Base-by-base conservation (phyloP, 495 filamentous ascomycete species). In the Aspergillus coremiiformis region DNA sequence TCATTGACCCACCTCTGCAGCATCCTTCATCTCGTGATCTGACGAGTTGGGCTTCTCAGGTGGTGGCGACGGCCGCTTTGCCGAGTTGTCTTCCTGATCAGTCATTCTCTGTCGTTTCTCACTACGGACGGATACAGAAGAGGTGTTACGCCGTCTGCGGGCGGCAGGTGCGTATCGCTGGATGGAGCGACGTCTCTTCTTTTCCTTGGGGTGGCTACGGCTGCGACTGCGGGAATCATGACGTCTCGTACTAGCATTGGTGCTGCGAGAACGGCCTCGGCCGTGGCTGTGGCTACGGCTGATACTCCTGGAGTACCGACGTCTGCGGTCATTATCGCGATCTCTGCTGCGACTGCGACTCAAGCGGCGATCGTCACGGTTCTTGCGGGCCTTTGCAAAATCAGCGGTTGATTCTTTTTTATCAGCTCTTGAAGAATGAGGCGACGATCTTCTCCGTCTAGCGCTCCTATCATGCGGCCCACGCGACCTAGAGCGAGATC, bases 31-130 rank as follows among this genome's bases (percentile, higher is more conserved):
- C 29, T 64, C 54, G 19, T 59, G 58, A 27, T 64, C 59, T 46
- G 60, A 45, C 15, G 60, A 47, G 39, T 27, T 55, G 6, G 59
- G 15, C 33, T 65, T 64, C 57, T 67, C 61, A 53, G 55, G 53
- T 48, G 57, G 54, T 51, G 62, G 60, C 3, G 60, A 55, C 49
- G 68, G 65, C 73, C 69, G 74, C 78, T 75, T 73, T 74, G 73
- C 70, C 68, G 75, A 64, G 70, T 57, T 58, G 35, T 65, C 63
- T 23, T 62, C 75, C 76, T 72, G 72, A 83, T 86, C 84, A 86
- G 83, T 78, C 59, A 65, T 66, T 56, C 69, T 76, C 60, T 66
- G 78, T 60, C 73, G 68, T 51, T 77, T 77, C 20, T 75, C 69
- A 66, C 60, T 69, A 55, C 71, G 66, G 59, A 69, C 71, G 67